Conservation (phyloP, 1,284 basidiomycete genomes). For the Apiotrichum domesticum region DNA sequence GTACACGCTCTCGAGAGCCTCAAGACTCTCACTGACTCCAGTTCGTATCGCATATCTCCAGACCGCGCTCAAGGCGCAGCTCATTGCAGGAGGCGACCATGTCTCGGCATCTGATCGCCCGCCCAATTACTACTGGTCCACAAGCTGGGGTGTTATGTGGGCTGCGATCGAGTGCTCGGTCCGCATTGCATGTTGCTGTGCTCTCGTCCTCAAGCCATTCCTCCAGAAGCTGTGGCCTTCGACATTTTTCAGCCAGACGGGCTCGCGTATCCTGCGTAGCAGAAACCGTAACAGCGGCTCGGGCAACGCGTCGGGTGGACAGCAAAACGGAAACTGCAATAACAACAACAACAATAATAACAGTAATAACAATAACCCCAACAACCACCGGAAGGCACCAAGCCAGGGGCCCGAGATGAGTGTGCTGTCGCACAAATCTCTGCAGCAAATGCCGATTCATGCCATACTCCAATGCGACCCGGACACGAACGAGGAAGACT, state of each 20-base stretch:
- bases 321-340: background rate
- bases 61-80: constrained; percentile 29
- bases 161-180: constrained; percentile 42
- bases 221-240: constrained; percentile 25
- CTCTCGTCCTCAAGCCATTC: constrained; percentile 44
- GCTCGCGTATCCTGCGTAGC: background rate
- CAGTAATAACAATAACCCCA: too few relatives aligned
- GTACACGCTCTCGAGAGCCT: background rate
- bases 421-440: constrained; percentile 3
- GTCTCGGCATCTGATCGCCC: constrained; percentile 16
- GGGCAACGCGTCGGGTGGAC: background rate
- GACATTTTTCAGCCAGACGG: background rate
- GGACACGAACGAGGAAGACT: constrained; percentile 18
- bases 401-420: constrained; percentile 7
- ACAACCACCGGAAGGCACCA: constrained; percentile 10
- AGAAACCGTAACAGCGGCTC: background rate
- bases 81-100: constrained; percentile 6
- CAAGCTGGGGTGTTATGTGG: constrained; percentile 43
- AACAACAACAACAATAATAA: too few relatives aligned
- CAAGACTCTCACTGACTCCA: constrained; percentile 1
- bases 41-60: constrained; percentile 43
- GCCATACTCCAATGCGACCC: constrained; percentile 18
- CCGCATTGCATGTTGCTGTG: constrained; percentile 42
- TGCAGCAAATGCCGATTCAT: constrained; percentile 14
- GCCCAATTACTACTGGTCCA: constrained; percentile 36